Conservation (phyloP, 2,329 filamentous ascomycete species). For the Colletotrichum horii region DNA sequence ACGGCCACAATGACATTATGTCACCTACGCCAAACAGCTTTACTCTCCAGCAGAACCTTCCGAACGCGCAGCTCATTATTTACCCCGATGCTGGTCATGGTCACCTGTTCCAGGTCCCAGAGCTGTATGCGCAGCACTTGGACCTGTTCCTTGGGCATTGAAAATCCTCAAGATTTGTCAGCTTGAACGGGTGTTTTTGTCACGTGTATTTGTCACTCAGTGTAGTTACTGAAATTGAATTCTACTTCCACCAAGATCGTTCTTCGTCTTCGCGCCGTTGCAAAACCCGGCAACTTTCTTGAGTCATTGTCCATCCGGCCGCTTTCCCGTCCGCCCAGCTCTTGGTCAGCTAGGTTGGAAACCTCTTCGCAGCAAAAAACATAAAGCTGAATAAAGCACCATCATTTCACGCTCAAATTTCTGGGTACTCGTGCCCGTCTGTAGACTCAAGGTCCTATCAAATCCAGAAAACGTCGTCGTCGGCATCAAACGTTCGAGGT, state of each 20-base stretch:
- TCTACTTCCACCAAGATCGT: not conserved
- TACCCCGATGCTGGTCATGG: not conserved
- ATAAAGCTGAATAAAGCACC: not conserved
- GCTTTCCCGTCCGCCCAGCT: not conserved
- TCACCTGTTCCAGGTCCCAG: not conserved
- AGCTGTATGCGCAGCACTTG: not conserved
- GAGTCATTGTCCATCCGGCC: not conserved
- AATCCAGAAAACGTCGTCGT: not conserved
- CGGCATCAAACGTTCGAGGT: not conserved
- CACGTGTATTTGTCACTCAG: not conserved
- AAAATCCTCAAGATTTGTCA: not conserved
- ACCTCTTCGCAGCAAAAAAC: not conserved
- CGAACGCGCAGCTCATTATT: not conserved
- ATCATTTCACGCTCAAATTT: not conserved
- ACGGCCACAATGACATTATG: not conserved
- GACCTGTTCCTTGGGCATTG: not conserved
- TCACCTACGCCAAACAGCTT: not conserved
- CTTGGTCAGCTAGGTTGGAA: not conserved
- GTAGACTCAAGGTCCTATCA: not conserved
- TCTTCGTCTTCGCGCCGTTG: not conserved
- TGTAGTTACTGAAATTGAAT: not conserved
- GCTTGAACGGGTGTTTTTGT: not conserved
- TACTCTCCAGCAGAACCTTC: not conserved
- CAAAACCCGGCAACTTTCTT: not conserved
- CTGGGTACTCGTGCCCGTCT: accelerated